Evolutionary conservation across 2,329 filamentous ascomycete genomes (phyloP).

Genomic region (Niveomyces coronatus): DNA sequence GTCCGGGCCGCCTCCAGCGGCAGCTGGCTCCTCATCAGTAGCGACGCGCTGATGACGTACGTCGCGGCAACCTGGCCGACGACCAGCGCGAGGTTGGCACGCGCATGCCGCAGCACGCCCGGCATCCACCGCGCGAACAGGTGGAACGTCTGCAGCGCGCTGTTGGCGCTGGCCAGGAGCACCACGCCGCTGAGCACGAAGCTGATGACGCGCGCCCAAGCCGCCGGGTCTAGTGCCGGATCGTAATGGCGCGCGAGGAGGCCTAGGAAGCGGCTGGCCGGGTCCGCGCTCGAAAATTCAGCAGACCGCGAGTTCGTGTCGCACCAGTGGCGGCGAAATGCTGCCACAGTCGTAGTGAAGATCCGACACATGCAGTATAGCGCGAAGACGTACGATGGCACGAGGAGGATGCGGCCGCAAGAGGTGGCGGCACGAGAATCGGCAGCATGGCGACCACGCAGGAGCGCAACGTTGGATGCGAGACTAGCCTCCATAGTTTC

Average conservation of each 20-base stretch:
- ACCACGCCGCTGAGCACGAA: constrained; percentile 78
- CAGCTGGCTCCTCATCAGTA: constrained; percentile 69
- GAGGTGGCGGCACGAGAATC: constrained; percentile 58
- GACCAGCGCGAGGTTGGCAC: constrained; percentile 68
- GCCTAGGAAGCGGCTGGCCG: constrained; percentile 73
- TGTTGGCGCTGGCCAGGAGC: constrained; percentile 70
- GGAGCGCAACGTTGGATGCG: constrained; percentile 50
- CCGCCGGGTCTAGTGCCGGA: constrained; percentile 67
- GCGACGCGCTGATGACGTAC: constrained; percentile 72
- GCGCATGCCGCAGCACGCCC: constrained; percentile 58
- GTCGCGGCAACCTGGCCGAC: constrained; percentile 74
- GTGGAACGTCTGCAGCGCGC: constrained; percentile 74
- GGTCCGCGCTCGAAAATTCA: constrained; percentile 60
- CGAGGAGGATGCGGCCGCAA: constrained; percentile 52
- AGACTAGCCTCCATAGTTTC: constrained; percentile 70
- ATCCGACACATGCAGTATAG: constrained; percentile 81
- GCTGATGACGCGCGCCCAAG: constrained; percentile 77
- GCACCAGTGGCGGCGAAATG: constrained; percentile 55
- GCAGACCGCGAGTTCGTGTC: constrained; percentile 27
- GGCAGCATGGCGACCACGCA: constrained; percentile 52
- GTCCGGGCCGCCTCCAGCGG: constrained; percentile 67
- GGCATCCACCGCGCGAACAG: constrained; percentile 70
- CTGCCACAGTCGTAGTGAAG: constrained; percentile 58
- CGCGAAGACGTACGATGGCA: constrained; percentile 59
- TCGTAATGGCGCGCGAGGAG: constrained; percentile 77